Base-by-base conservation (phyloP, 164 flowering plant genomes). In the Dillenia turbinata region DNA sequence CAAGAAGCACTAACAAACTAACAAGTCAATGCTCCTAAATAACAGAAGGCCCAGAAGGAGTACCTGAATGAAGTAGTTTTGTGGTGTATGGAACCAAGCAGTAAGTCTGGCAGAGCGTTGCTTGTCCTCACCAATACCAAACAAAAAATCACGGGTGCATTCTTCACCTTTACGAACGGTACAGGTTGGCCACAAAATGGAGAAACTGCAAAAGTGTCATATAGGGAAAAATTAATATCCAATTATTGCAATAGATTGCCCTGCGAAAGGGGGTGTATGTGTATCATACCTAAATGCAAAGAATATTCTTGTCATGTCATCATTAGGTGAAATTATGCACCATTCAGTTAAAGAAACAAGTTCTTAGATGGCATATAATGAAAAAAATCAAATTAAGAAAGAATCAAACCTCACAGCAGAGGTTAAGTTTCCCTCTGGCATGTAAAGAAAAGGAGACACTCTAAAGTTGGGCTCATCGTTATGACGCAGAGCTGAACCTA, bases 101-200 rank as follows among this genome's bases (percentile, higher is more conserved):
- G 96, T 88, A 47, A 90, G 90, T 78, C 99, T 84, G 46, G 97
- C 96, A 67, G 97, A 92, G 9, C 97, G 94, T 62, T 92, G 99
- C 66, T 84, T 92, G 71, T 86, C 94, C 81, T 95, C 99, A 57
- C 92, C 92, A 70, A 95, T 85, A 68, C 97, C 97, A 75, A 72
- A 78, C 47, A 92, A 76, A 69, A 71, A 95, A 81, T 95, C 99
- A 63, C 99, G 97, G 67, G 96, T 85, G 77, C 99, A 95, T 66
- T 95, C 99, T 61, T 88, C 90, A 56, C 92, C 94, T 69, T 76
- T 74, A 13, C 68, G 72, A 67, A 87, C 79, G 77, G 79, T 75
- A 51, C 75, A 73, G 60, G 69, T 82, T 19, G 99, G 97, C 99
- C 99, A 95, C 57, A 95, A 57, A 62, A 95, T 68, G 54, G 97